These are phyloP conservation scores for Tricholoma saponaceum DNA, from an alignment of 768 basidiomycete species.

Conservation along the genomic window DNA sequence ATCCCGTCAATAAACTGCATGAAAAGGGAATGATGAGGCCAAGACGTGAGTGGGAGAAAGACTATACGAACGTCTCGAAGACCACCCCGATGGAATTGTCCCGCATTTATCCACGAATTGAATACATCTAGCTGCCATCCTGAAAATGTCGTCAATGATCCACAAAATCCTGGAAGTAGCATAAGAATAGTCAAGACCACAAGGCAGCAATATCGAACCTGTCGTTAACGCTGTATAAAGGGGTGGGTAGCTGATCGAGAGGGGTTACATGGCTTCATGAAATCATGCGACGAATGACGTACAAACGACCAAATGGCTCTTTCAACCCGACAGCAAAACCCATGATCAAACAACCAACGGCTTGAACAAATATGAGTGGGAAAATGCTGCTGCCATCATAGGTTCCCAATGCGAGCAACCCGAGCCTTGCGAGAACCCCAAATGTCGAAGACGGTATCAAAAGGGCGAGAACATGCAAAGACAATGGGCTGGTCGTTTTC, in stretches of 20 bases:
- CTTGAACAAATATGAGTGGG: conserved; percentile 81
- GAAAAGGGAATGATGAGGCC: neutral
- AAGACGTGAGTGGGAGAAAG: neutral
- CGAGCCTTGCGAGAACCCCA: conserved; percentile 80
- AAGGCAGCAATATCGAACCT: conserved; percentile 34
- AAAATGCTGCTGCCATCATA: conserved; percentile 80
- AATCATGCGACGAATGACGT: conserved; percentile 24
- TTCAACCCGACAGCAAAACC: conserved; percentile 72
- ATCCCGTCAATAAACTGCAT: conserved; percentile 83
- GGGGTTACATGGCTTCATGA: neutral
- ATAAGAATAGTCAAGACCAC: neutral
- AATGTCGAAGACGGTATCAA: conserved; percentile 81
- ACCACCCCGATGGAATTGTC: conserved; percentile 51
- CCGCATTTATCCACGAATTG: conserved; percentile 74
- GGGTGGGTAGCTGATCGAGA: conserved; percentile 69
- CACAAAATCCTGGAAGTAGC: conserved; percentile 77
- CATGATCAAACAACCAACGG: conserved; percentile 89
- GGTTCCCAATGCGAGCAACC: conserved; percentile 65
- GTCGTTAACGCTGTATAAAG: conserved; percentile 87
- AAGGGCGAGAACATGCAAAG: conserved; percentile 60
- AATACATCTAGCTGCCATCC: conserved; percentile 92
- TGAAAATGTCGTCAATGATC: conserved; percentile 95
- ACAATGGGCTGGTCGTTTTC: conserved; percentile 46
- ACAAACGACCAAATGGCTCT: conserved; percentile 73
- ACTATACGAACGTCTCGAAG: conserved; percentile 61